Evolutionary conservation across 768 basidiomycete species (phyloP).

Genomic region (Mycena rosella): DNA sequence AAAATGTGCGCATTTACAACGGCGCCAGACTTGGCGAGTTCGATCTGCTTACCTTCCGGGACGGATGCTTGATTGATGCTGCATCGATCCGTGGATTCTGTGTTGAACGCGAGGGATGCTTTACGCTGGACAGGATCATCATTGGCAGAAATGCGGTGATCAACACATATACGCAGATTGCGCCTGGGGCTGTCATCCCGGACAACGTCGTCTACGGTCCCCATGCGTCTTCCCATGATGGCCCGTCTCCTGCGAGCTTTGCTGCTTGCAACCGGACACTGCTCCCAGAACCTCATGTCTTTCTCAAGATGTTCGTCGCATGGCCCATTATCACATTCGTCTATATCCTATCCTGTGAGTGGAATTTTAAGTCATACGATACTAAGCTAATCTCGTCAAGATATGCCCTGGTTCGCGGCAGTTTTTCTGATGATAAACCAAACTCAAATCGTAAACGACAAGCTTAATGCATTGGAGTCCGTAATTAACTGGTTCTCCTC

Average conservation of each 20-base stretch:
- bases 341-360: conserved; percentile 49
- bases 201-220: conserved; percentile 58
- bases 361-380: not conserved
- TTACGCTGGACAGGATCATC: conserved; percentile 53
- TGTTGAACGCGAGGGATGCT: conserved; percentile 59
- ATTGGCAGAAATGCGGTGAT: conserved; percentile 54
- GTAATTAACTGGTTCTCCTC: conserved; percentile 59
- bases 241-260: conserved; percentile 49
- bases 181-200: conserved; percentile 55
- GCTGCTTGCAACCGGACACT: conserved; percentile 55
- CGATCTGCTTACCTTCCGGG: conserved; percentile 57
- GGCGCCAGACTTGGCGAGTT: conserved; percentile 54
- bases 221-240: conserved; percentile 57
- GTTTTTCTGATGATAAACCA: conserved; percentile 52
- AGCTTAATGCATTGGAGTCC: conserved; percentile 51
- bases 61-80: conserved; percentile 58
- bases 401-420: conserved; percentile 57
- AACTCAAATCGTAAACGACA: conserved; percentile 40
- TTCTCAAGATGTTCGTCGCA: conserved; percentile 52
- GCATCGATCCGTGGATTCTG: conserved; percentile 57
- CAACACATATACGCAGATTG: conserved; percentile 58
- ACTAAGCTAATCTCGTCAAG: conserved; percentile 32
- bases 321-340: conserved; percentile 55
- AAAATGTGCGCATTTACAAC: conserved; percentile 54
- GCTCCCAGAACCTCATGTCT: conserved; percentile 46